phyloP scores from a whole-genome alignment of 148 eudicot species.

The Heliosperma pusillum region DNA sequence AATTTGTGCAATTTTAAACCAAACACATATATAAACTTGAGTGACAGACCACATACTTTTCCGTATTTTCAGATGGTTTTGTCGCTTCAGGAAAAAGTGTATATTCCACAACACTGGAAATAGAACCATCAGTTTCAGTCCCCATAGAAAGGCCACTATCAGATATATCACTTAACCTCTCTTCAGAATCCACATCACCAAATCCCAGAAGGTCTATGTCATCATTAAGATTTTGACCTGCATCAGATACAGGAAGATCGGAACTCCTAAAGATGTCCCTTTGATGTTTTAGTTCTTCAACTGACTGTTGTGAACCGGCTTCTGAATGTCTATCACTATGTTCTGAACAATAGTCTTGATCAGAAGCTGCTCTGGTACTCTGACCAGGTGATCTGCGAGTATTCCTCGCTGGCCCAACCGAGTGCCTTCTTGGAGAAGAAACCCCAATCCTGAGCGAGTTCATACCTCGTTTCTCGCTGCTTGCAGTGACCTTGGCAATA shows the following conservation, averaged over 20 bases:
- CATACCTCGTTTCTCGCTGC: conserved; percentile 40
- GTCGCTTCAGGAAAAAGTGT: conserved; percentile 83
- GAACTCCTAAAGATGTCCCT: conserved; percentile 46
- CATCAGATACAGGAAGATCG: conserved; percentile 36
- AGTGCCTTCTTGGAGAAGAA: conserved; percentile 69
- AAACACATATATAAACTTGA: background rate
- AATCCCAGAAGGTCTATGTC: conserved; percentile 77
- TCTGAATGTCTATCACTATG: conserved; percentile 73
- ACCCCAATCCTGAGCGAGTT: conserved; percentile 38
- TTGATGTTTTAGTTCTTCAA: conserved; percentile 52
- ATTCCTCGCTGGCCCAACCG: conserved; percentile 38
- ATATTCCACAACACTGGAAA: conserved; percentile 71
- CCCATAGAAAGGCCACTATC: conserved; percentile 96
- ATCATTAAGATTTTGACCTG: conserved; percentile 41
- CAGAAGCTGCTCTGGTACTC: conserved; percentile 45
- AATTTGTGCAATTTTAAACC: background rate
- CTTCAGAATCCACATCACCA: conserved; percentile 74
- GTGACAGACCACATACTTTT: conserved; percentile 39
- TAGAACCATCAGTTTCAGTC: conserved; percentile 93
- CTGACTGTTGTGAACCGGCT: conserved; percentile 67
- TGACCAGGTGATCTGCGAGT: conserved; percentile 27
- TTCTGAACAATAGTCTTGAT: conserved; percentile 69
- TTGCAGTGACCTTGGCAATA: conserved; percentile 38
- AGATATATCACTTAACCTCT: conserved; percentile 93
- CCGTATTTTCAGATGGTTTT: conserved; percentile 41